Conservation (phyloP, 164 flowering plant species). For the Pachysandra terminalis region DNA sequence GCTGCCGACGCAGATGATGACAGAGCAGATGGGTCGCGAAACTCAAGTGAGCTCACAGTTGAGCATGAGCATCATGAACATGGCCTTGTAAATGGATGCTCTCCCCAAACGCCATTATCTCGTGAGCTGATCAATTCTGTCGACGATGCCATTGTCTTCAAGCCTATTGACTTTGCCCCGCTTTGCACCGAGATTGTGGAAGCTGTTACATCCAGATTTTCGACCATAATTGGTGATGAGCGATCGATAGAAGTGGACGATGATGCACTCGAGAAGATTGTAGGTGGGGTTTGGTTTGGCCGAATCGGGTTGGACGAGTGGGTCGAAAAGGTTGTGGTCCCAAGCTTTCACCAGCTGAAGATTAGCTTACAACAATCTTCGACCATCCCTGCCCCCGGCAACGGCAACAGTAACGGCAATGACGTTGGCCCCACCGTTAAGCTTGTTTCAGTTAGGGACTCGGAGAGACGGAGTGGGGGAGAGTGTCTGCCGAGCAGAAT, state of each 20-base stretch:
- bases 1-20: slow-evolving; percentile 54
- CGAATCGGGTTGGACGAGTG: slow-evolving; percentile 57
- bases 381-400: not conserved
- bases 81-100: slow-evolving; percentile 22
- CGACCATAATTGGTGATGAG: slow-evolving; percentile 30
- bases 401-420: slow-evolving; percentile 23
- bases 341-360: slow-evolving; percentile 63
- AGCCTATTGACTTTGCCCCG: slow-evolving; percentile 53
- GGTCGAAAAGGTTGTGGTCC: slow-evolving; percentile 58
- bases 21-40: slow-evolving; percentile 51
- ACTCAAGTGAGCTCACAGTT: slow-evolving; percentile 78
- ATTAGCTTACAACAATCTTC: slow-evolving; percentile 23
- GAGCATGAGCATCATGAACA: slow-evolving; percentile 61
- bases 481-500: slow-evolving; percentile 52
- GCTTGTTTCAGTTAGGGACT: slow-evolving; percentile 41
- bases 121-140: slow-evolving; percentile 45
- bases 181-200: slow-evolving; percentile 33
- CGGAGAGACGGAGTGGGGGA: slow-evolving; percentile 27
- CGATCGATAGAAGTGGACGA: slow-evolving; percentile 45
- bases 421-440: slow-evolving; percentile 17
- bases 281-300: slow-evolving; percentile 73
- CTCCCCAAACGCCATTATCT: slow-evolving; percentile 24
- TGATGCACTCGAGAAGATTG: slow-evolving; percentile 58
- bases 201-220: slow-evolving; percentile 44
- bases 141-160: slow-evolving; percentile 66